Conservation (phyloP, 2,329 filamentous ascomycete species). For the Pestalotiopsis fici region DNA sequence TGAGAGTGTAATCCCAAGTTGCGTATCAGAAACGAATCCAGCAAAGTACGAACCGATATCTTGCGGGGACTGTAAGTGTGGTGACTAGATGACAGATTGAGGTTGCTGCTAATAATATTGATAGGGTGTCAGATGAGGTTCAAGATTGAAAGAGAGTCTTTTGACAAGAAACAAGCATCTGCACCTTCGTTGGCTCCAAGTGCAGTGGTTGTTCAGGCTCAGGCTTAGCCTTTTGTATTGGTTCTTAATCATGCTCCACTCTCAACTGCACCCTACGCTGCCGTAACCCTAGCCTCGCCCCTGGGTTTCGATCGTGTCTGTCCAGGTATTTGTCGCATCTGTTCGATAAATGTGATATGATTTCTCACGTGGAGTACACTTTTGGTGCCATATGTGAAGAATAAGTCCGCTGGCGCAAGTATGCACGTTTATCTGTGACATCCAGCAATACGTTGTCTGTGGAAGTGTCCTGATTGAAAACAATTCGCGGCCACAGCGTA, state of each 20-base stretch:
- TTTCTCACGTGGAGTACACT: no score
- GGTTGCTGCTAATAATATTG: conserved; percentile 2
- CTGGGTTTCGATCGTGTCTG: not conserved
- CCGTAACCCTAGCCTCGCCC: not conserved
- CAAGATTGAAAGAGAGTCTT: conserved; percentile 28
- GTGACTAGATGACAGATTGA: not conserved
- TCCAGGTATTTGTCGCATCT: not conserved
- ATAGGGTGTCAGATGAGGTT: conserved; percentile 34
- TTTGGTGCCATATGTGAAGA: no score
- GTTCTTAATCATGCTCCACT: not conserved
- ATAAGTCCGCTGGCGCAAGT: no score
- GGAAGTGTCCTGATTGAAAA: no score
- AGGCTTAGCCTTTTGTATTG: not conserved
- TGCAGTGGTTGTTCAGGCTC: conserved; percentile 20
- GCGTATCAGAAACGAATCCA: conserved; percentile 44
- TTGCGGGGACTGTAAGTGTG: conserved; percentile 43
- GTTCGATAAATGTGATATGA: not conserved
- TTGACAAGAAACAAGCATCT: conserved; percentile 22
- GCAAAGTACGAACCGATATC: conserved; percentile 52
- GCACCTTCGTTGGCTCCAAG: conserved; percentile 24
- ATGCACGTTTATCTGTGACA: no score
- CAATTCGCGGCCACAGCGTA: no score
- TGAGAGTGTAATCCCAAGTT: conserved; percentile 48
- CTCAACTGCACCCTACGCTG: not conserved
- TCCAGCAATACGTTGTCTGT: no score